These are phyloP conservation scores for Ogataea kodamae DNA, from an alignment of 805 yeast species.

Conservation along the genomic window DNA sequence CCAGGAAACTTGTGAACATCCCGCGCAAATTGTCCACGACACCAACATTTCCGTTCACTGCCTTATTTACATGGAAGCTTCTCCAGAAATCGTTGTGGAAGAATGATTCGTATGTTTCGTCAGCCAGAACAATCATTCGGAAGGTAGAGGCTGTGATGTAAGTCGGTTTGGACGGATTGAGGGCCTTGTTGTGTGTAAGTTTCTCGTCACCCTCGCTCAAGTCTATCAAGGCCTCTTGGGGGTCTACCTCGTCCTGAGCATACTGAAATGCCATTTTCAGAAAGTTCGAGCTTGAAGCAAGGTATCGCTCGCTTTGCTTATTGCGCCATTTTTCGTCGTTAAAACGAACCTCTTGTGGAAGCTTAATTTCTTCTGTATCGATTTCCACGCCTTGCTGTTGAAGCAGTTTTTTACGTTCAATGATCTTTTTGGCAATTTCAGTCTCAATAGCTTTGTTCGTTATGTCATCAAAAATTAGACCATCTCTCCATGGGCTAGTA, in stretches of 20 bases:
- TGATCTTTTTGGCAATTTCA: constrained; percentile 62
- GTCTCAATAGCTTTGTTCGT: constrained; percentile 63
- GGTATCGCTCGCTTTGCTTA: constrained; percentile 73
- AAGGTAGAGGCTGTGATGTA: constrained; percentile 79
- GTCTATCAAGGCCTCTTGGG: constrained; percentile 40
- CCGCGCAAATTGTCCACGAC: constrained; percentile 64
- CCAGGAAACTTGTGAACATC: constrained; percentile 85
- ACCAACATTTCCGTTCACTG: constrained; percentile 37
- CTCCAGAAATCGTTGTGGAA: constrained; percentile 65
- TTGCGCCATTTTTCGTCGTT: constrained; percentile 60
- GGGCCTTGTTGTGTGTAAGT: constrained; percentile 68
- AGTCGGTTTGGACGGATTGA: constrained; percentile 77
- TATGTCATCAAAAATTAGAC: constrained; percentile 55
- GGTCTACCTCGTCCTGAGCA: constrained; percentile 65
- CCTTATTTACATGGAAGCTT: constrained; percentile 65
- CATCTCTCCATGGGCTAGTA: constrained; percentile 85
- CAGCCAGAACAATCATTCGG: constrained; percentile 91
- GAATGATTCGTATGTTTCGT: constrained; percentile 85
- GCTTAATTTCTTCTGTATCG: constrained; percentile 37
- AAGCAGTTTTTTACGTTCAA: constrained; percentile 36
- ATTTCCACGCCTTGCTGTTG: constrained; percentile 31
- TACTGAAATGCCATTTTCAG: constrained; percentile 86
- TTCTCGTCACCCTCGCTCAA: constrained; percentile 37
- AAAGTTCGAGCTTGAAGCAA: constrained; percentile 83
- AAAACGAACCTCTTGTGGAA: constrained; percentile 59